A percentile compares a stretch with the other conserved stretches of the same genome.
Conservation (phyloP, 768 basidiomycete genomes). For the Pisolithus albus region DNA sequence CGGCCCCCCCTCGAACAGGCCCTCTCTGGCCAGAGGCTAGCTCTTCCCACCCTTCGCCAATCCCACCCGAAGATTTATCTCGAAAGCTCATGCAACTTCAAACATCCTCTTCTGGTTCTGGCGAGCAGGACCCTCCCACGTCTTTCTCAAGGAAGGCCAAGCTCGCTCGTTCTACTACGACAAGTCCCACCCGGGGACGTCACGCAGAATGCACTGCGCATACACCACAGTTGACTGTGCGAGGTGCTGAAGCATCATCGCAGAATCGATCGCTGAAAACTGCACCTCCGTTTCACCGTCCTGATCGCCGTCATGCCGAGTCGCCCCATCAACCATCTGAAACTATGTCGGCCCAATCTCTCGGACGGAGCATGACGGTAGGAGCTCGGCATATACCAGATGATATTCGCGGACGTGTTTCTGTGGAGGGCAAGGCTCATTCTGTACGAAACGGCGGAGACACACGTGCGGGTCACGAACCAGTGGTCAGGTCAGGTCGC, state of each 20-base stretch:
- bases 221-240: conserved; percentile 16
- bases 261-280: conserved; percentile 34
- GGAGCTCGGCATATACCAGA: conserved; percentile 13
- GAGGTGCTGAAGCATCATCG: conserved; percentile 13
- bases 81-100: conserved; percentile 51
- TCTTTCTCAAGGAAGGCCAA: conserved; percentile 9
- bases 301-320: conserved; percentile 31
- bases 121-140: conserved; percentile 7
- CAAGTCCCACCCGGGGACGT: conserved; percentile 17
- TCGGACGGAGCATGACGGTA: conserved; percentile 34
- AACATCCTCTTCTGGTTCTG: conserved; percentile 14
- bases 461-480: conserved; percentile 12
- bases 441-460: conserved; percentile 10
- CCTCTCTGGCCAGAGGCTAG: conserved; percentile 34
- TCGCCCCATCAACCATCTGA: conserved; percentile 29
- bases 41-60: conserved; percentile 35
- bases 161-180: conserved; percentile 10
- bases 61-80: conserved; percentile 54
- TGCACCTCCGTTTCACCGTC: conserved; percentile 58
- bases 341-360: conserved; percentile 18
- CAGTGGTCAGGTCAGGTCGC: conserved; percentile 12
- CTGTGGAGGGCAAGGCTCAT: conserved; percentile 3
- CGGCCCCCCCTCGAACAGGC: conserved; percentile 12
- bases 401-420: conserved; percentile 2
- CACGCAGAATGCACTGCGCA: conserved; percentile 7